Conservation (phyloP, 768 basidiomycete genomes). For the Collybia mongolica region DNA sequence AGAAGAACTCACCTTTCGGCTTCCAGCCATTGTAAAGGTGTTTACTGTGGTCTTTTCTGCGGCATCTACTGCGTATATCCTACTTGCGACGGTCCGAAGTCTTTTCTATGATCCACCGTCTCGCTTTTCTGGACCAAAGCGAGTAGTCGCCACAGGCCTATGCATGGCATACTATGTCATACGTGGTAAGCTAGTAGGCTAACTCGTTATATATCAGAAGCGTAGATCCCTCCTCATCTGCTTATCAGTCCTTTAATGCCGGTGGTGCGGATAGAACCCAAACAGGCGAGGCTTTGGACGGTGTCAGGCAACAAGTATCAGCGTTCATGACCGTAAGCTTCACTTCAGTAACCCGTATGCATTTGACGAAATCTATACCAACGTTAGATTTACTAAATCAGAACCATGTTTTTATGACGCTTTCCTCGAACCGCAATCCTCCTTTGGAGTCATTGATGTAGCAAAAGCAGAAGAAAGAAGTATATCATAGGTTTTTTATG, state of each 20-base stretch:
- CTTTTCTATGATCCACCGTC: conserved; percentile 24
- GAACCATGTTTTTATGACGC: conserved; percentile 22
- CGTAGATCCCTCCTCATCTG: not conserved
- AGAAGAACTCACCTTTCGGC: no score
- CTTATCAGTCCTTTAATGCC: conserved; percentile 22
- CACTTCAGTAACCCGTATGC: conserved; percentile 34
- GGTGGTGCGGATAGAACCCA: conserved; percentile 34
- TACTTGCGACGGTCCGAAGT: conserved; percentile 7
- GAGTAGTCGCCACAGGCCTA: conserved; percentile 23
- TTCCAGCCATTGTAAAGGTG: no score
- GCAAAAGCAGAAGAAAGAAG: conserved; percentile 22
- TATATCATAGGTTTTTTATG: conserved; percentile 29
- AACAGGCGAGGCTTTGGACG: conserved; percentile 24
- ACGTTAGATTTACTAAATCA: conserved; percentile 25
- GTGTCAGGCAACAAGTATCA: not conserved
- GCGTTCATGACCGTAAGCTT: conserved; percentile 21
- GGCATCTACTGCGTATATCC: not conserved
- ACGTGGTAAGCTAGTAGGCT: conserved; percentile 21
- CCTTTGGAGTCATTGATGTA: conserved; percentile 24
- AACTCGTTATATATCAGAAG: conserved; percentile 23
- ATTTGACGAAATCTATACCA: conserved; percentile 30
- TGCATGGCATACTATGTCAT: conserved; percentile 28
- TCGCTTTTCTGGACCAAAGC: conserved; percentile 24
- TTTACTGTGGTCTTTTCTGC: no score
- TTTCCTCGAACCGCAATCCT: conserved; percentile 22